Evolutionary conservation across 2,329 filamentous ascomycete genomes (phyloP), one percentile per base, ranked within the genome.

Genomic region (Aureobasidium sp.): DNA sequence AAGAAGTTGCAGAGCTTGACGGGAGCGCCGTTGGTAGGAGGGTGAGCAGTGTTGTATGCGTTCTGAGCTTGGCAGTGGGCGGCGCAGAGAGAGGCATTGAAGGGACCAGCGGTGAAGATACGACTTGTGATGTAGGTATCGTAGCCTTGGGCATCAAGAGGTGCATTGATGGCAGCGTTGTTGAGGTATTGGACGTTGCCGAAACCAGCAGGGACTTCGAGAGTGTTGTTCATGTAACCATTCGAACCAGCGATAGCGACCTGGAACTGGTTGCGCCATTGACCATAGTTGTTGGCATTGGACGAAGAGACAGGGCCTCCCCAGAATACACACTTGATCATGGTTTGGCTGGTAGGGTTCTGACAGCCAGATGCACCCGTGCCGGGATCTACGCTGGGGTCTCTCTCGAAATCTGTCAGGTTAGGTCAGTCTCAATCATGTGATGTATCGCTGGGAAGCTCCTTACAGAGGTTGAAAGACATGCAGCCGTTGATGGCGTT

Each of bases 31-130:
- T 62, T 34, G 17, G 5, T 65, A n/a, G 59, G 47, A 26, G 66
- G 63, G 32, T 67, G 65, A 27, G 51, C 56, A 20, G 65, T 27
- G 26, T 66, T 62, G 52, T 67, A 68, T 5, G 66, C 61, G 43
- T 57, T 64, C 51, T 64, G 62, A 56, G 66, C 63, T 59, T 56
- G 62, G 46, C 66, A 74, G 29, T 65, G 65, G 13, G 67, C 67
- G 17, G 69, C 67, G 57, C 73, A 75, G n/a, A 71, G 66, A 29
- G 65, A 55, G 29, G 69, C 64, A 59, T 74, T 69, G 61, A 71
- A 73, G 29, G 69, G 69, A n/a, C 68, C 67, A 34, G 63, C 63
- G 36, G 69, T 70, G 65, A 71, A 71, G 43, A 65, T 61, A 52
- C 65, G 67, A n/a, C 55, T 48, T 39, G 68, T 69, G 61, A 73